Evolutionary conservation across 202 grass and related monocot species (phyloP).

Genomic region (Elaeis oleifera): DNA sequence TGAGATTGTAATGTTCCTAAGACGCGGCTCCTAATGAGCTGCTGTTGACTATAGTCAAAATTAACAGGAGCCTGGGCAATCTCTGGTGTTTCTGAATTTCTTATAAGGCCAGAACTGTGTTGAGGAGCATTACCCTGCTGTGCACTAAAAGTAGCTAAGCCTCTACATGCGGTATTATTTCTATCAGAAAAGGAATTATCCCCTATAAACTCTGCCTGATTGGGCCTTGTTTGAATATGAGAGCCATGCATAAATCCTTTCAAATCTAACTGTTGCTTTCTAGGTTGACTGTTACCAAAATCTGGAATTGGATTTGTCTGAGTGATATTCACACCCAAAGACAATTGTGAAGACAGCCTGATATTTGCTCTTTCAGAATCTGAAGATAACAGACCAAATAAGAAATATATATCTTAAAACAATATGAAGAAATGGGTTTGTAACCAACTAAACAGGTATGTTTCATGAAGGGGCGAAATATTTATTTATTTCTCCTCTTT

Average conservation of each 20-base stretch:
- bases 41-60: slow-evolving; percentile 10
- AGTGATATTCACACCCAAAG: background rate
- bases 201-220: background rate
- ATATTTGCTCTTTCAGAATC: background rate
- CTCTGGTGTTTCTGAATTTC: background rate
- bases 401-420: background rate
- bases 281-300: background rate
- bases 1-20: slow-evolving; percentile 53
- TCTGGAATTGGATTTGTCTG: background rate
- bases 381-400: background rate
- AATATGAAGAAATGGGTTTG: background rate
- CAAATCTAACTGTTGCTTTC: background rate
- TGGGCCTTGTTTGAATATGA: too few species aligned
- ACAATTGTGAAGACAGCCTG: background rate
- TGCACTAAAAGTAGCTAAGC: too few species aligned
- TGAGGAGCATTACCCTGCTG: too few species aligned
- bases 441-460: background rate
- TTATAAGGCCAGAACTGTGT: background rate
- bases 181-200: background rate
- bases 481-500: background rate
- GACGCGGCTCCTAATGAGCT: slow-evolving; percentile 22
- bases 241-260: background rate
- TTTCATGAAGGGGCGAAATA: too few species aligned
- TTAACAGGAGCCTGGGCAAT: background rate
- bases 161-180: background rate